Conservation (phyloP, 331 rosid genomes). For the Acacia concinna region DNA sequence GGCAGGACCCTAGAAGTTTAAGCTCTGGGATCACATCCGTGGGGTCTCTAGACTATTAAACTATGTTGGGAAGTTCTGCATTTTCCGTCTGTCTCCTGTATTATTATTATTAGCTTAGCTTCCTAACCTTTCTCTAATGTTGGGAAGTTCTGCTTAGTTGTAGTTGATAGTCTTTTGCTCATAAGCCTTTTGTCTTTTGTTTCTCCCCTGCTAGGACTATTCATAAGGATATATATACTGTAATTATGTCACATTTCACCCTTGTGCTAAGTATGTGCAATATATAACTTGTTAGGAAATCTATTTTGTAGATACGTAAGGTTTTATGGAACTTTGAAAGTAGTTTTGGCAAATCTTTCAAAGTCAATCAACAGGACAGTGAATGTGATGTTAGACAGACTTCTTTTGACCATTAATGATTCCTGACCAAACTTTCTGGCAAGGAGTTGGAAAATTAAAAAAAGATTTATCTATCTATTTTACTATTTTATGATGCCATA, state of each 20-base stretch:
- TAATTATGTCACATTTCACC: conserved; percentile 43
- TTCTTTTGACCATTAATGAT: not conserved
- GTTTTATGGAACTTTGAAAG: not conserved
- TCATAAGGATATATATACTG: conserved; percentile 58
- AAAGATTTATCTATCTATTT: no score
- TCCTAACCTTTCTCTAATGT: conserved; percentile 37
- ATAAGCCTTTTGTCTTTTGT: conserved; percentile 30
- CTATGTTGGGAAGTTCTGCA: conserved; percentile 36
- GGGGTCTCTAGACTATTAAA: conserved; percentile 80
- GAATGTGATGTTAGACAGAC: not conserved
- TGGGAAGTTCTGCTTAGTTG: conserved; percentile 50
- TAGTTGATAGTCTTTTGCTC: conserved; percentile 49
- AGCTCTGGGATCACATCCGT: conserved; percentile 71
- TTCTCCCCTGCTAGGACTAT: conserved; percentile 41
- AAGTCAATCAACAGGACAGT: not conserved
- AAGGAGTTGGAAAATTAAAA: not conserved
- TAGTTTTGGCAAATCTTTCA: not conserved
- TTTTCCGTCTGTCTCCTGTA: conserved; percentile 49
- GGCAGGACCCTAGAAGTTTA: conserved; percentile 70
- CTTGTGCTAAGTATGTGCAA: conserved; percentile 36
- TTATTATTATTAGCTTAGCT: conserved; percentile 42
- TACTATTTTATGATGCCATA: conserved; percentile 4
- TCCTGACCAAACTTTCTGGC: conserved; percentile 5
- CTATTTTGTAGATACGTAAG: conserved; percentile 19
- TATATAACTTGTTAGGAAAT: conserved; percentile 41